A percentile compares a stretch with the other conserved stretches of the same genome.
phyloP scores from a whole-genome alignment of 768 basidiomycete species.

The Kwoniella newhampshirensis region DNA sequence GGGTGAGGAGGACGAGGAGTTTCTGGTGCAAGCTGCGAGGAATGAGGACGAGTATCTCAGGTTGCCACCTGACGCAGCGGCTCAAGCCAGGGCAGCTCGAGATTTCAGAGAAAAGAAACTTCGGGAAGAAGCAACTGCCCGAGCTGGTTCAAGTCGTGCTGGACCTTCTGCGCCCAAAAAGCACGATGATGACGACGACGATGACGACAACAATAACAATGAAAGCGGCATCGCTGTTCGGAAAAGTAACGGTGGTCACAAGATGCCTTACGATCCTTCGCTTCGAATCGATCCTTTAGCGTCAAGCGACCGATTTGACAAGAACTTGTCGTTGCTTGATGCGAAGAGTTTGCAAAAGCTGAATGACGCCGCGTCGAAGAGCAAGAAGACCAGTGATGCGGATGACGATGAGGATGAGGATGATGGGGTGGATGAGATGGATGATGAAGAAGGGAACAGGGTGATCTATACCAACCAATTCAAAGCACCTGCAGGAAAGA shows the following conservation, averaged over 20 bases:
- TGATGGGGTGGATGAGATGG: slow-evolving; percentile 48
- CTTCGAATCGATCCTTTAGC: slow-evolving; percentile 78
- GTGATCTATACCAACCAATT: slow-evolving; percentile 61
- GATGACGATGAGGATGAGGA: slow-evolving; percentile 43
- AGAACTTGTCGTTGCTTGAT: slow-evolving; percentile 63
- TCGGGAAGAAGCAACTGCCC: slow-evolving; percentile 56
- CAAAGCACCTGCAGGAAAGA: slow-evolving; percentile 80
- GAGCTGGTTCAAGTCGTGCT: slow-evolving; percentile 12
- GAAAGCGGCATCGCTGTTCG: background rate
- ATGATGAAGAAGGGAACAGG: slow-evolving; percentile 56
- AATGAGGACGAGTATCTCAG: slow-evolving; percentile 83
- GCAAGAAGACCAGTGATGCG: slow-evolving; percentile 7
- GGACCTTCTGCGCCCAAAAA: slow-evolving; percentile 13
- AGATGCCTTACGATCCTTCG: slow-evolving; percentile 33
- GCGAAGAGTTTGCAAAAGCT: slow-evolving; percentile 61
- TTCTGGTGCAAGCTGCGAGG: slow-evolving; percentile 62
- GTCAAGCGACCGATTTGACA: slow-evolving; percentile 77
- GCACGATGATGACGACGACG: slow-evolving; percentile 3
- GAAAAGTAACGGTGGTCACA: slow-evolving; percentile 7
- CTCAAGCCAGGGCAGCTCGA: slow-evolving; percentile 77
- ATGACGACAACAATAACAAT: slow-evolving; percentile 5
- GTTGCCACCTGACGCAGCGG: slow-evolving; percentile 59
- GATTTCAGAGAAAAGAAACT: slow-evolving; percentile 81
- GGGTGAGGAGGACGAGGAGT: slow-evolving; percentile 77
- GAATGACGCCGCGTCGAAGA: slow-evolving; percentile 36